Base-by-base conservation (phyloP, 2,329 filamentous ascomycete genomes). In the Sclerotinia sclerotiorum region DNA sequence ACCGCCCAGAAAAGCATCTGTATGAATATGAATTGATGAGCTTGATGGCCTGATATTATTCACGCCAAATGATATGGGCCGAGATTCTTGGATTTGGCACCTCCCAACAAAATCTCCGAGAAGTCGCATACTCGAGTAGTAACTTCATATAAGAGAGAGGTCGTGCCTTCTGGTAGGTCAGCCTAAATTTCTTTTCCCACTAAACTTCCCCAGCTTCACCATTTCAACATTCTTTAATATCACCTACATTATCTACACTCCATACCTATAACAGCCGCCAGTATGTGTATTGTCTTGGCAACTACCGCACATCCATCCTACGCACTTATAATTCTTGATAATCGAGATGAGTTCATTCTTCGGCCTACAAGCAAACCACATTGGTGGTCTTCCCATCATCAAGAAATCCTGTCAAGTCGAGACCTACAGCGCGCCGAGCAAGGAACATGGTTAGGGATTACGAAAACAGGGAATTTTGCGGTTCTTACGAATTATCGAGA, bases 271-370 rank as follows among this genome's bases (percentile, higher is more conserved):
- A 17, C 29, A 66, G 60, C 61, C 61, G n/a, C 27, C 67, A 71
- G 64, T 70, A 94, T 94, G 91, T 94, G 91, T 77, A 93, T 94
- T 80, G 88, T 88, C 61, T 82, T 94, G 57, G 81, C 92, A 69
- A 92, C 90, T 35, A 94, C 90, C 24, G 84, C 89, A 57, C 91
- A 94, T 76, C 91, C 91, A 13, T 82, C 85, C 72, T 94, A 94
- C 79, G 84, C 89, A 35, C 83, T 94, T 70, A 90, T 94, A 74
- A 80, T 92, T 70, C 82, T 93, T 76, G 87, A 93, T 80, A 94
- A 94, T 78, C 86, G 91, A 74, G 91, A 94, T 81, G 90, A 90
- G 77, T 90, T 85, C 79, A 86, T 90, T 71, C 82, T 88, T 19
- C 83, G 87, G 39, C 87, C 87, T 5, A 90, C 87, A 2, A 87